Conservation (phyloP, 345 rosid genomes). For the Hirschfeldia incana region DNA sequence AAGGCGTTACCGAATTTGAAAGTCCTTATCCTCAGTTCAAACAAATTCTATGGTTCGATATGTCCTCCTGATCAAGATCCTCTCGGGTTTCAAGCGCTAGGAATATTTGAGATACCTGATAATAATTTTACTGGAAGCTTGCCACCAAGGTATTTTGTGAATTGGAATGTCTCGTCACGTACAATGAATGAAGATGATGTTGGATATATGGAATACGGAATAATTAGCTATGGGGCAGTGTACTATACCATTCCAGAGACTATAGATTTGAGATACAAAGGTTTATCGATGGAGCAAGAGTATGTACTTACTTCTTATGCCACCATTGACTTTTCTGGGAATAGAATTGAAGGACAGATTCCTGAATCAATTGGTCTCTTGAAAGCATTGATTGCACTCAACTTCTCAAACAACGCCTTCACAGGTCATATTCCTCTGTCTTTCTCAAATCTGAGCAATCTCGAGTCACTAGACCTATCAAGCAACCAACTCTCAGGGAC, state of each 20-base stretch:
- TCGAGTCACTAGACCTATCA: neutral
- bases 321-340: conserved; percentile 16
- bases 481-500: neutral
- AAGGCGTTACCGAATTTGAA: conserved; percentile 11
- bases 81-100: neutral
- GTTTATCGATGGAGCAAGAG: neutral
- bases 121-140: neutral
- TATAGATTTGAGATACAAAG: neutral
- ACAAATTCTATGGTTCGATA: neutral
- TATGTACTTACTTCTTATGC: neutral
- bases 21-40: conserved; percentile 22
- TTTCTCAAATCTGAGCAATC: neutral
- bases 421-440: neutral
- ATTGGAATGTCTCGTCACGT: no score
- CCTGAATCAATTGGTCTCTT: neutral
- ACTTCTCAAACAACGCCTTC: neutral
- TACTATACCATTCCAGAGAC: neutral
- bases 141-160: neutral
- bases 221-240: no score
- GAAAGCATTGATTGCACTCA: neutral
- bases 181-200: no score
- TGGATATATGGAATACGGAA: no score
- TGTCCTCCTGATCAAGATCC: neutral
- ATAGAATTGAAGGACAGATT: conserved; percentile 16
- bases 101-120: neutral